A percentile compares a stretch with the other conserved stretches of the same genome.
Conservation (phyloP, 768 basidiomycete genomes). For the Calvatia gigantea region DNA sequence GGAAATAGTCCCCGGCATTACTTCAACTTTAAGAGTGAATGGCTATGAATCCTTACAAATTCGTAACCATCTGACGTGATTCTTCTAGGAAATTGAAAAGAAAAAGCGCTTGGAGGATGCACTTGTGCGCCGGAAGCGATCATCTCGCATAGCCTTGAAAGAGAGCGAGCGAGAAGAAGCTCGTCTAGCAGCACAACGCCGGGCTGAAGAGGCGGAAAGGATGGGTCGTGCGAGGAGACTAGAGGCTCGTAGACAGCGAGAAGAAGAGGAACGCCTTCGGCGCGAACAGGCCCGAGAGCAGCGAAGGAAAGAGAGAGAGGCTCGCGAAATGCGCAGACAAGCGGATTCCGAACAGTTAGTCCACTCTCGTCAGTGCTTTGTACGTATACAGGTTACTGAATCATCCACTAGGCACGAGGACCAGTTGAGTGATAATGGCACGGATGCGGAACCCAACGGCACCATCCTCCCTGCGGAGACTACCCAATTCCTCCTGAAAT, state of each 20-base stretch:
- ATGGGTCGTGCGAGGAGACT: conserved; percentile 57
- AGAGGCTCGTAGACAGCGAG: conserved; percentile 53
- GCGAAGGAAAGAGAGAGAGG: conserved; percentile 47
- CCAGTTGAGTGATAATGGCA: background rate
- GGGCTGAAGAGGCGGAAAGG: conserved; percentile 67
- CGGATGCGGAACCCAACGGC: background rate
- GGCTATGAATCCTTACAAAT: background rate
- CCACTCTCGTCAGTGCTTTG: background rate
- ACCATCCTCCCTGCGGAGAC: background rate
- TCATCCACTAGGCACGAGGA: conserved; percentile 4
- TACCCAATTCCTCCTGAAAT: background rate
- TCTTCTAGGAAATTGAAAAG: conserved; percentile 56
- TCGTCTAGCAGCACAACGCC: conserved; percentile 51
- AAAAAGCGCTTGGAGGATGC: conserved; percentile 69
- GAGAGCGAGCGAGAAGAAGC: conserved; percentile 80
- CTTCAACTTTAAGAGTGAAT: conserved; percentile 61
- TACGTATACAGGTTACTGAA: background rate
- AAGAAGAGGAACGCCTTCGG: conserved; percentile 49
- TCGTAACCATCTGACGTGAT: background rate
- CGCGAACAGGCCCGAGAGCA: conserved; percentile 62
- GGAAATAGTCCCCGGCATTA: conserved; percentile 68
- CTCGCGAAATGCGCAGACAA: conserved; percentile 29
- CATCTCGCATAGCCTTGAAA: conserved; percentile 79
- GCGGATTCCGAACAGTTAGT: conserved; percentile 20
- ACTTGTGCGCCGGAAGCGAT: conserved; percentile 82